phyloP scores from a whole-genome alignment of 495 filamentous ascomycete genomes.

The Aspergillus diversus region DNA sequence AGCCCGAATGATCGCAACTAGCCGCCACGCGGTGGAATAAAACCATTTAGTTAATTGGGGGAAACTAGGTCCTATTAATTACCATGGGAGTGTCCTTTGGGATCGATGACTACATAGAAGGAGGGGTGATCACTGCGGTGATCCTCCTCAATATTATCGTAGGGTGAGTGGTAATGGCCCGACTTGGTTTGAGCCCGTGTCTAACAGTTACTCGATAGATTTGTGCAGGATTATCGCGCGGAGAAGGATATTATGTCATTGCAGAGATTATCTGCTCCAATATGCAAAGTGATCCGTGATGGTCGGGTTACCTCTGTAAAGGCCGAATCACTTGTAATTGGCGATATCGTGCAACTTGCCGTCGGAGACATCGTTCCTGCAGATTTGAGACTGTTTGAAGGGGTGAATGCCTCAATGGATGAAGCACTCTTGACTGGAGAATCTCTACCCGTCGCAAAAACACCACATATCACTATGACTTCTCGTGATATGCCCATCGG shows the following conservation, averaged over 20 bases:
- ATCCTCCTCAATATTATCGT: slow-evolving; percentile 79
- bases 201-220: slow-evolving; percentile 34
- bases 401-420: slow-evolving; percentile 76
- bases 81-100: slow-evolving; percentile 85
- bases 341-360: slow-evolving; percentile 73
- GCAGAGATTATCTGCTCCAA: slow-evolving; percentile 74
- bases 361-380: slow-evolving; percentile 74
- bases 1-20: not conserved
- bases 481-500: slow-evolving; percentile 61
- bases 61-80: slow-evolving; percentile 70
- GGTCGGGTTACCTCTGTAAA: slow-evolving; percentile 66
- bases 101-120: slow-evolving; percentile 80
- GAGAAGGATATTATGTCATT: slow-evolving; percentile 88
- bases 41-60: slow-evolving; percentile 17
- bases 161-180: slow-evolving; percentile 44
- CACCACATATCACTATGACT: slow-evolving; percentile 65
- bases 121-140: slow-evolving; percentile 78
- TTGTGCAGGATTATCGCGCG: slow-evolving; percentile 81
- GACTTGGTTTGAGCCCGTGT: not conserved
- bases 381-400: slow-evolving; percentile 70
- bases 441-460: slow-evolving; percentile 68
- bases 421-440: slow-evolving; percentile 77
- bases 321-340: slow-evolving; percentile 76
- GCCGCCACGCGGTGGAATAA: slow-evolving; percentile 15
- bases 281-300: slow-evolving; percentile 75